Evolutionary conservation across 1,284 basidiomycete species (phyloP).

Genomic region (Cryptococcus hybrid): DNA sequence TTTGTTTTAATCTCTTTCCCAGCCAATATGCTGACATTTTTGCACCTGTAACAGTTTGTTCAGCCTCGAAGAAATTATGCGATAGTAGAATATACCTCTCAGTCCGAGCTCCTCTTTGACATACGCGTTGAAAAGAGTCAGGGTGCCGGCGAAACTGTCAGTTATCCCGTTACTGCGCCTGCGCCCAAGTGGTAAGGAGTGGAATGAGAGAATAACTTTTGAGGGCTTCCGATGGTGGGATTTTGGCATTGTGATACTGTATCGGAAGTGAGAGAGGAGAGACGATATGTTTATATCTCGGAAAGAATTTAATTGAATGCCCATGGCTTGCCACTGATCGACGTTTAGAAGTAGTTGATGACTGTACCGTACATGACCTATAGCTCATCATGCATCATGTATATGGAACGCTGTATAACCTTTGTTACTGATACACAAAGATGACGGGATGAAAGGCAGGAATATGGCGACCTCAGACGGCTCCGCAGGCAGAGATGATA

Average conservation of each 20-base stretch:
- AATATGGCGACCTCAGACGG: slow-evolving; percentile 53
- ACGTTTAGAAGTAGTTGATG: too few species aligned
- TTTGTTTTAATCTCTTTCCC: neutral
- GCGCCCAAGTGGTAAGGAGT: slow-evolving; percentile 27
- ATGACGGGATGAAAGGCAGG: neutral
- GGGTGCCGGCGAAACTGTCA: slow-evolving; percentile 69
- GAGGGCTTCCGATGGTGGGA: too few species aligned
- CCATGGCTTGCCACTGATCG: too few species aligned
- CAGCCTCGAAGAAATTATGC: slow-evolving; percentile 92
- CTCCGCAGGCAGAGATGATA: slow-evolving; percentile 47
- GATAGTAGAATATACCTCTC: slow-evolving; percentile 60
- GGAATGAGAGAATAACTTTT: too few species aligned
- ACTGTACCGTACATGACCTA: too few species aligned
- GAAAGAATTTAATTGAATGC: too few species aligned
- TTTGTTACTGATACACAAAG: neutral
- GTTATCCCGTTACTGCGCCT: slow-evolving; percentile 36
- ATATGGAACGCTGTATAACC: too few species aligned
- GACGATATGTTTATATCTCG: too few species aligned
- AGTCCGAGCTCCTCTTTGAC: slow-evolving; percentile 74
- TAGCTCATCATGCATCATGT: too few species aligned
- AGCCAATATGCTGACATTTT: neutral
- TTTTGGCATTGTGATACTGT: too few species aligned
- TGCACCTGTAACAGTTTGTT: slow-evolving; percentile 56
- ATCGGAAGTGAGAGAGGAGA: too few species aligned
- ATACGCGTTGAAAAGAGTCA: slow-evolving; percentile 82